phyloP scores from a whole-genome alignment of 2,329 filamentous ascomycete genomes.

The Fusarium nisikadoi region DNA sequence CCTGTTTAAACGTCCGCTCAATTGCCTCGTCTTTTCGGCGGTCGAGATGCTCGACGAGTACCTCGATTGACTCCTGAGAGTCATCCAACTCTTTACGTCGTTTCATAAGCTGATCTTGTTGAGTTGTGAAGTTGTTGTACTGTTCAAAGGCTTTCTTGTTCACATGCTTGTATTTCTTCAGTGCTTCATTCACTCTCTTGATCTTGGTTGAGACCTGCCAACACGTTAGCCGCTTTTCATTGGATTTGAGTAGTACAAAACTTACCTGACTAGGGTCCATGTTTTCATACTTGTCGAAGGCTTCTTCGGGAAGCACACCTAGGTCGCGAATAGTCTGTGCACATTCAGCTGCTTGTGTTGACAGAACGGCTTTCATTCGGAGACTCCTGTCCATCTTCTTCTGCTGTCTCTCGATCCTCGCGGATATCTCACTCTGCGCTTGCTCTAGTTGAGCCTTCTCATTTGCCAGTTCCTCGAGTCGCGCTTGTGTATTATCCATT shows the following conservation, averaged over 20 bases:
- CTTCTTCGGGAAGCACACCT: slow-evolving; percentile 92
- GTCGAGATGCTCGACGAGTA: slow-evolving; percentile 91
- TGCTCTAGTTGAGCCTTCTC: slow-evolving; percentile 73
- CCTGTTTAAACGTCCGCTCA: slow-evolving; percentile 97
- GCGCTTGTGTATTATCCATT: slow-evolving; percentile 64
- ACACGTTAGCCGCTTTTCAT: slow-evolving; percentile 17
- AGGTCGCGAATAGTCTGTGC: slow-evolving; percentile 91
- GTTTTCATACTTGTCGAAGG: slow-evolving; percentile 89
- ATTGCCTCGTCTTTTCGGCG: slow-evolving; percentile 98
- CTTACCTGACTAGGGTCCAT: slow-evolving; percentile 81
- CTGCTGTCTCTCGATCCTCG: slow-evolving; percentile 84
- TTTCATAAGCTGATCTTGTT: slow-evolving; percentile 86
- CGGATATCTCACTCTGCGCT: slow-evolving; percentile 78
- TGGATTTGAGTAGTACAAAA: slow-evolving; percentile 8
- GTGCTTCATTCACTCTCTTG: slow-evolving; percentile 88
- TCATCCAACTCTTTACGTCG: slow-evolving; percentile 88
- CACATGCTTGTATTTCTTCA: slow-evolving; percentile 97
- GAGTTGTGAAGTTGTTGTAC: slow-evolving; percentile 95
- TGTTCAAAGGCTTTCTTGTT: slow-evolving; percentile 99
- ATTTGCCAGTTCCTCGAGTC: slow-evolving; percentile 66
- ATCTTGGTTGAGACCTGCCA: slow-evolving; percentile 71
- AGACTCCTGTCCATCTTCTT: slow-evolving; percentile 92
- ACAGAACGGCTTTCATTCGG: slow-evolving; percentile 84
- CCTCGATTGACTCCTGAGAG: slow-evolving; percentile 87
- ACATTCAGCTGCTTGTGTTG: slow-evolving; percentile 80